phyloP scores from a whole-genome alignment of 805 yeast genomes.

The Blastobotrys muscicola region DNA sequence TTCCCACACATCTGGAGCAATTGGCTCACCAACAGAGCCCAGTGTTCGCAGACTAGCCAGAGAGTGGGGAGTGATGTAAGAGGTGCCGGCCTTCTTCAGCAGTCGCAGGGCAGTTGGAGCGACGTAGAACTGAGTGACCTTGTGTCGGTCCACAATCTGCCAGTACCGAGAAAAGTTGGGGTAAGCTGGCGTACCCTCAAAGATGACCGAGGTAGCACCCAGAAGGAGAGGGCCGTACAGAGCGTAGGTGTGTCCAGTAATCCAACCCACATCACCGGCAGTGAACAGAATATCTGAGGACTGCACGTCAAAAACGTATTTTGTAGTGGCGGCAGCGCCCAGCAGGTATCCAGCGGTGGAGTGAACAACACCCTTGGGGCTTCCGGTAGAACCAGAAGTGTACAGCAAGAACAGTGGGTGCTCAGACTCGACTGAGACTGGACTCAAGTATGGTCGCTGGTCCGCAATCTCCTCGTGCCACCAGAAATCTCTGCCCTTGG shows the following conservation, averaged over 20 bases:
- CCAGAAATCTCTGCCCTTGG: conserved; percentile 78
- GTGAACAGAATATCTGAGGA: conserved; percentile 83
- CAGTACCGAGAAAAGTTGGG: conserved; percentile 94
- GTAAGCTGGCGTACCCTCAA: conserved; percentile 96
- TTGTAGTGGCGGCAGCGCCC: conserved; percentile 86
- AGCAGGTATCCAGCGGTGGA: conserved; percentile 88
- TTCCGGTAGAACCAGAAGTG: conserved; percentile 97
- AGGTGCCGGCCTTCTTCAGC: conserved; percentile 82
- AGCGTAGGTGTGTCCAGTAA: conserved; percentile 95
- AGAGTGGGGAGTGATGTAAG: conserved; percentile 71
- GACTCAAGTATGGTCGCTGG: conserved; percentile 79
- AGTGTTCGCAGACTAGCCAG: conserved; percentile 79
- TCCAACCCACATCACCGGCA: conserved; percentile 99
- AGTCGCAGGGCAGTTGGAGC: conserved; percentile 97
- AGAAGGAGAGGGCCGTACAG: conserved; percentile 84
- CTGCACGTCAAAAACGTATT: conserved; percentile 89
- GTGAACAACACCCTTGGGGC: conserved; percentile 97
- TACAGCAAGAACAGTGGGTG: conserved; percentile 93
- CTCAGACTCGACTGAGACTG: conserved; percentile 79
- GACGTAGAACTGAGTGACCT: conserved; percentile 91
- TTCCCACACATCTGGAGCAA: conserved; percentile 96
- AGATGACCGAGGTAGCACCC: conserved; percentile 88
- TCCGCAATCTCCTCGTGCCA: conserved; percentile 87
- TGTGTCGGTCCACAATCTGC: conserved; percentile 88
- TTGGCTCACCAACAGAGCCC: conserved; percentile 98